A percentile compares a stretch with the other conserved stretches of the same genome.
Evolutionary conservation across 768 basidiomycete species (phyloP).

Genomic region (Agrocybe praecox): DNA sequence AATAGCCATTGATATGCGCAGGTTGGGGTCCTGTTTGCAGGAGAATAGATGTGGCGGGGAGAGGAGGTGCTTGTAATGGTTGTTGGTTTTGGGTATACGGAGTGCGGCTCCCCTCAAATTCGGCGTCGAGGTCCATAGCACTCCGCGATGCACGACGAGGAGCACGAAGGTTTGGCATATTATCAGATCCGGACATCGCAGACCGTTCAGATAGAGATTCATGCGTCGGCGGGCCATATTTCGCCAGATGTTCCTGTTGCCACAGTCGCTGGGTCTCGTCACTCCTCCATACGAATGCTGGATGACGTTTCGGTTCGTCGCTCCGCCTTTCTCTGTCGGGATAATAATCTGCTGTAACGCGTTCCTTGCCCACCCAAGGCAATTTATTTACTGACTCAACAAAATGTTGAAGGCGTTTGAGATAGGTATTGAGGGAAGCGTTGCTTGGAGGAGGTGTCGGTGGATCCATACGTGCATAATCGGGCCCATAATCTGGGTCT

Average conservation of each 20-base stretch:
- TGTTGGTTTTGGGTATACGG: background rate
- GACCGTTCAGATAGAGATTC: background rate
- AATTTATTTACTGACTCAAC: conserved; percentile 35
- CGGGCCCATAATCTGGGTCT: conserved; percentile 42
- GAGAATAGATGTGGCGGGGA: no score
- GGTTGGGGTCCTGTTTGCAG: background rate
- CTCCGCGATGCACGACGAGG: conserved; percentile 3
- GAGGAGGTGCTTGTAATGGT: background rate
- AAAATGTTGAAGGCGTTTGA: conserved; percentile 37
- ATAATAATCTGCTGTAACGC: conserved; percentile 47
- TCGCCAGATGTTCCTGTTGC: background rate
- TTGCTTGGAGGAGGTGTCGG: conserved; percentile 41
- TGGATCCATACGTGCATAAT: conserved; percentile 52
- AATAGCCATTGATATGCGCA: background rate
- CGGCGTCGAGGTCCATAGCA: conserved; percentile 7
- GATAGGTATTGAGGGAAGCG: conserved; percentile 29
- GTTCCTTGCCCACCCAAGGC: conserved; percentile 44
- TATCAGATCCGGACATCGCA: background rate
- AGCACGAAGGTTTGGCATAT: conserved; percentile 1
- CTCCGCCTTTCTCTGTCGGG: conserved; percentile 29
- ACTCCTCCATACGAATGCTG: conserved; percentile 26
- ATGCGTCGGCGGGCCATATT: background rate
- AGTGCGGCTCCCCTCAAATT: conserved; percentile 7
- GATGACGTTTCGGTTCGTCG: conserved; percentile 18
- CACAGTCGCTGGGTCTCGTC: background rate